Evolutionary conservation across 2,329 filamentous ascomycete species (phyloP), one percentile per base, ranked within the genome.

Genomic region (Phyllosticta citriasiana): DNA sequence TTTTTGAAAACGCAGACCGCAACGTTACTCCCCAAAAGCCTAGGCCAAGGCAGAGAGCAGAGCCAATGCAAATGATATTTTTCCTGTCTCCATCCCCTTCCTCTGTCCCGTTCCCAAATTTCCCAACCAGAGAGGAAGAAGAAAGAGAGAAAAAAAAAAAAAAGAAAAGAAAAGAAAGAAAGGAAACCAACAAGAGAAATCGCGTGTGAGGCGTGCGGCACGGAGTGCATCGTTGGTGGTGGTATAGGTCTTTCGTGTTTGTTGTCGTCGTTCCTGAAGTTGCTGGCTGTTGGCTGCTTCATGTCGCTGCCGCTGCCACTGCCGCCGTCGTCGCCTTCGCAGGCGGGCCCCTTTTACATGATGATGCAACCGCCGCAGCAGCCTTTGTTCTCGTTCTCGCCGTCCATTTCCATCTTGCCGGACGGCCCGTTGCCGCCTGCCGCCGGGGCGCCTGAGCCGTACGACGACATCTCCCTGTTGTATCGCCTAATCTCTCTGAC

Each of bases 401-500:
- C 85, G 67, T 87, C 85, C 69, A 94, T 84, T 67, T 95, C 89
- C 82, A 95, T 87, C 77, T 92, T 89, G 80, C 84, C 81, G 63
- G 78, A 74, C 65, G 81, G 70, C 68, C 82, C 84, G 68, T 82
- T 83, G 65, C 78, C 77, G 63, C 79, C 80, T 67, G 64, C 85
- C 79, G 64, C 82, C 79, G 69, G 84, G 79, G 66, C 86, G 62
- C 87, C 88, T 64, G 86, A 85, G 53, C 87, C 86, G 76, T 95
- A 90, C 63, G 89, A 90, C 64, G 92, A 91, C 87, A 97, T 95
- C 73, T 97, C 93, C 75, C 94, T 93, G 85, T 99, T 97, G 79
- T 96, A 97, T 78, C 91, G 88, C 78, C 94, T 86, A 72, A 99
- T 99, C 76, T 97, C 94, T 74, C 94, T 88, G 63, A 99, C 94